phyloP scores from a whole-genome alignment of 2,329 filamentous ascomycete species.

The Penicillium sp. region DNA sequence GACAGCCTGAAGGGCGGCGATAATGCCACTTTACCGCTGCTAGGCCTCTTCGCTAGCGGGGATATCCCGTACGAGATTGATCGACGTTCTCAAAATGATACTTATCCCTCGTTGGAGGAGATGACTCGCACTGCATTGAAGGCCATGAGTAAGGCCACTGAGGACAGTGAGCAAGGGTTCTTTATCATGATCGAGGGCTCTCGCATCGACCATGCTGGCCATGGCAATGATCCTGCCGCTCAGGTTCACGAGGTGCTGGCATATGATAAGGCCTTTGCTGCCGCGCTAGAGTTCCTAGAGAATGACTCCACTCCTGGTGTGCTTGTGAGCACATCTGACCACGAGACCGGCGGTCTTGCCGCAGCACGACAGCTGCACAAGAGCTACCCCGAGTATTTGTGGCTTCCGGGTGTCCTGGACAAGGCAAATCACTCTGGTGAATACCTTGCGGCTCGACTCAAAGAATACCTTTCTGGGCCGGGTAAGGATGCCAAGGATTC shows the following conservation, averaged over 20 bases:
- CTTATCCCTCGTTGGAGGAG: constrained; percentile 82
- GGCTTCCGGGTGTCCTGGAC: constrained; percentile 74
- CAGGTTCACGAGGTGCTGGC: constrained; percentile 90
- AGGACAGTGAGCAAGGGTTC: constrained; percentile 80
- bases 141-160: constrained; percentile 70
- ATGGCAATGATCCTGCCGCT: constrained; percentile 72
- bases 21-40: constrained; percentile 63
- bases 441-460: constrained; percentile 57
- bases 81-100: constrained; percentile 64
- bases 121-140: constrained; percentile 78
- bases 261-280: constrained; percentile 77
- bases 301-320: constrained; percentile 62
- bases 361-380: constrained; percentile 61
- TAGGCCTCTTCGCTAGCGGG: constrained; percentile 71
- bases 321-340: constrained; percentile 83
- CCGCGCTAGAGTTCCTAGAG: constrained; percentile 76
- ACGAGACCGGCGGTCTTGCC: constrained; percentile 86
- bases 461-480: constrained; percentile 46
- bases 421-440: constrained; percentile 70
- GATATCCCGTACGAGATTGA: constrained; percentile 95
- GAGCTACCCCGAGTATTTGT: constrained; percentile 52
- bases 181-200: constrained; percentile 98
- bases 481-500: constrained; percentile 36
- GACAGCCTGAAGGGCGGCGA: constrained; percentile 61
- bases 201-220: constrained; percentile 88